phyloP scores from a whole-genome alignment of 768 basidiomycete species.

The Fomitopsis pulvina region DNA sequence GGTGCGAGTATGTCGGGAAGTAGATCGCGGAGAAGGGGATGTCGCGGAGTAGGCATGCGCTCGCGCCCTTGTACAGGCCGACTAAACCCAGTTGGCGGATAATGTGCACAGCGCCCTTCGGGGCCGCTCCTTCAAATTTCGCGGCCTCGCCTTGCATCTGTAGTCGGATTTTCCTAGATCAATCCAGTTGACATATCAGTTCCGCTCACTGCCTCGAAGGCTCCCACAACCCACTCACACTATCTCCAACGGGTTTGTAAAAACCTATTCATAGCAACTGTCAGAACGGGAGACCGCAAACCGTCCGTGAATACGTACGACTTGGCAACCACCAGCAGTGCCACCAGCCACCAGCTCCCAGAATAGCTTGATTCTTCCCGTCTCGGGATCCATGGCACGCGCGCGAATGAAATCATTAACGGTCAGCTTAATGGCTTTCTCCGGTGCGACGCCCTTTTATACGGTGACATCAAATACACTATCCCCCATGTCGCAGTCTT shows the following conservation, averaged over 20 bases:
- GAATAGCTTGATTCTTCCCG: constrained; percentile 84
- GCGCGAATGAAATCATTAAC: constrained; percentile 89
- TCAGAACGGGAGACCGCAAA: neutral
- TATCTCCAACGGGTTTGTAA: constrained; percentile 96
- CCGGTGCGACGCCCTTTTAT: constrained; percentile 82
- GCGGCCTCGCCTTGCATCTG: constrained; percentile 96
- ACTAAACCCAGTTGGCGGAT: constrained; percentile 87
- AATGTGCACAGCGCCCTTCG: constrained; percentile 88
- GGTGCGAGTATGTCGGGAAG: constrained; percentile 81
- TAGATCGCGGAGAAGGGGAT: constrained; percentile 97
- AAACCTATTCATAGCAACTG: constrained; percentile 48
- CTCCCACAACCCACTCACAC: constrained; percentile 49
- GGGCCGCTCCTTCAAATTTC: constrained; percentile 71
- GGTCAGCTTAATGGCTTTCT: constrained; percentile 97
- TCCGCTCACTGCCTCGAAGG: neutral
- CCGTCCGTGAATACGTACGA: constrained; percentile 51
- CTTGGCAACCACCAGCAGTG: constrained; percentile 93
- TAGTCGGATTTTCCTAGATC: constrained; percentile 77
- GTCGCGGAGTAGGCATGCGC: constrained; percentile 89
- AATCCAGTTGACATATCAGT: neutral
- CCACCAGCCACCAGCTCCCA: constrained; percentile 95
- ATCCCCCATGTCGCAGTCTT: neutral
- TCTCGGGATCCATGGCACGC: constrained; percentile 87
- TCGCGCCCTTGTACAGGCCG: constrained; percentile 90
- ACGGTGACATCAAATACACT: constrained; percentile 2